Percentiles rank a stretch among this genome's conserved stretches.
These are phyloP conservation scores for Pezicula rhizophila DNA, from an alignment of 2,329 filamentous ascomycete species.

Conservation along the genomic window DNA sequence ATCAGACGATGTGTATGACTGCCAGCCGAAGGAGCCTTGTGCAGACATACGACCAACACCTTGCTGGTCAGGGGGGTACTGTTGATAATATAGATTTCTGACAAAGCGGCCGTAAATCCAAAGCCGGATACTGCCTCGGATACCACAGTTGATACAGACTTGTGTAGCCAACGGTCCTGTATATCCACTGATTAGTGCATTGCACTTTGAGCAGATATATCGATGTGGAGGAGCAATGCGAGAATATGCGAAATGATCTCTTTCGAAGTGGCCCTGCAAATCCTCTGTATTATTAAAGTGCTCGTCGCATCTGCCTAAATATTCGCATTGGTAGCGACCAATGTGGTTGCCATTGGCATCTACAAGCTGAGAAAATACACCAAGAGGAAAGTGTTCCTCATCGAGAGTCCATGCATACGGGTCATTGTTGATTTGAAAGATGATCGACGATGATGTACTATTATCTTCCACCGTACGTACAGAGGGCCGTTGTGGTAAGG, in stretches of 20 bases:
- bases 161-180: constrained; percentile 3
- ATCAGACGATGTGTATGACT: not conserved
- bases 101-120: constrained; percentile 24
- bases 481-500: too few species aligned
- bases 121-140: constrained; percentile 10
- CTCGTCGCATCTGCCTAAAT: constrained; percentile 15
- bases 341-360: not conserved
- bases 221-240: constrained; percentile 18
- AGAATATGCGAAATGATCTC: constrained; percentile 18
- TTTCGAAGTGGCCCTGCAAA: constrained; percentile 20
- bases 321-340: constrained; percentile 12
- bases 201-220: constrained; percentile 15
- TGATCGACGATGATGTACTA: not conserved
- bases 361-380: not conserved
- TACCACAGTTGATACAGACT: constrained; percentile 12
- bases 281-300: constrained; percentile 11
- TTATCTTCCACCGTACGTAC: too few species aligned
- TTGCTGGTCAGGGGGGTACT: constrained; percentile 12
- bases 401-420: not conserved
- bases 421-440: too few species aligned
- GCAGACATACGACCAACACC: constrained; percentile 4
- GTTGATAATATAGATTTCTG: constrained; percentile 3
- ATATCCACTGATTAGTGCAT: not conserved
- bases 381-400: not conserved
- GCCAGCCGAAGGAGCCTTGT: not conserved